phyloP scores from a whole-genome alignment of 345 rosid genomes.

The Gossypium bickii region DNA sequence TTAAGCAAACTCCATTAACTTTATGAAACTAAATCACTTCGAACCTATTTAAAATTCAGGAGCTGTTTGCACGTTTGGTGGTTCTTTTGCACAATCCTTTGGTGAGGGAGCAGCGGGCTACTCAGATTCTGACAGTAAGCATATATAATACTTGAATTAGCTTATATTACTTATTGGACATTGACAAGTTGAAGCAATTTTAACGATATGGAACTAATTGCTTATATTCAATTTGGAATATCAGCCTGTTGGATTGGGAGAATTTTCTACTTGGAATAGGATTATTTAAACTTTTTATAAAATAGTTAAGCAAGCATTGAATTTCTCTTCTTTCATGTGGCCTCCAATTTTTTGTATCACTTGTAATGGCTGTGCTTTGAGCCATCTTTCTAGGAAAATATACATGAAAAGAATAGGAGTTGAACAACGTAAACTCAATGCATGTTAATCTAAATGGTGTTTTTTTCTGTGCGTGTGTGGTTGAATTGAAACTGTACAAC shows the following conservation, averaged over 20 bases:
- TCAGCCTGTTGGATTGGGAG: neutral
- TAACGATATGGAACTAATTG: neutral
- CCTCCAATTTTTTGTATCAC: slow-evolving; percentile 3
- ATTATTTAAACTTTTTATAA: slow-evolving; percentile 1
- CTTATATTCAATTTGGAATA: neutral
- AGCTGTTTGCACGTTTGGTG: slow-evolving; percentile 85
- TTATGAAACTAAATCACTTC: slow-evolving; percentile 15
- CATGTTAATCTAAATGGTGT: neutral
- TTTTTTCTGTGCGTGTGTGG: neutral
- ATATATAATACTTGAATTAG: slow-evolving; percentile 4
- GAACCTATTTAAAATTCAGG: slow-evolving; percentile 42
- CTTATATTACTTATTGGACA: neutral
- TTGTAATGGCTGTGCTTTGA: neutral
- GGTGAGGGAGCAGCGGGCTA: slow-evolving; percentile 77
- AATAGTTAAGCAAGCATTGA: neutral
- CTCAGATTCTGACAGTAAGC: slow-evolving; percentile 87
- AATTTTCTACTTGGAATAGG: neutral
- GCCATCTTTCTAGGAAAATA: neutral
- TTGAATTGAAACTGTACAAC: neutral
- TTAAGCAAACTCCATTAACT: neutral
- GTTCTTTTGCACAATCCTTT: slow-evolving; percentile 96
- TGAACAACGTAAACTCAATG: neutral
- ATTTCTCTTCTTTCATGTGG: neutral
- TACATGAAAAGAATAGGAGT: neutral
- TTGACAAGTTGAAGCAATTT: neutral